These are phyloP conservation scores for Backusella sp. DNA, from an alignment of 192 early-diverging fungal species.

Conservation along the genomic window DNA sequence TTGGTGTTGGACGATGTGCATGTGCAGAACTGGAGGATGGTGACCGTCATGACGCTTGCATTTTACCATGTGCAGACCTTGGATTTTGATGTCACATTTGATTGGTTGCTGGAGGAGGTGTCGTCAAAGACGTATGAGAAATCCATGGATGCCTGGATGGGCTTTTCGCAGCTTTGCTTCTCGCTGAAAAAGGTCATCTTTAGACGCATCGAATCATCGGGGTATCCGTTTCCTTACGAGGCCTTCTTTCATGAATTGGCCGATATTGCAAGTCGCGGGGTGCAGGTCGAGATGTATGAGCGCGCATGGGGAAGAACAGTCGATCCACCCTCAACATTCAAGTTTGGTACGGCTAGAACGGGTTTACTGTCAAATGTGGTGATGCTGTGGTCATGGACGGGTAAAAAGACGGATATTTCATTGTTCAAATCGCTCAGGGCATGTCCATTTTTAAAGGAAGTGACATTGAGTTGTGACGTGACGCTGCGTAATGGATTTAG, in stretches of 20 bases:
- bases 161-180: conserved; percentile 8
- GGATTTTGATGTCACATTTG: conserved; percentile 16
- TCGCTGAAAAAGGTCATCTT: conserved; percentile 1
- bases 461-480: conserved; percentile 1
- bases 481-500: not conserved
- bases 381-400: conserved; percentile 8
- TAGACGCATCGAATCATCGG: not conserved
- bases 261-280: not conserved
- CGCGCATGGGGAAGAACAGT: not conserved
- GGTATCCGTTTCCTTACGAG: conserved; percentile 2
- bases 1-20: not conserved
- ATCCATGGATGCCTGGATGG: conserved; percentile 16
- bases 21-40: conserved; percentile 5
- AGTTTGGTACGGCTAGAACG: not conserved
- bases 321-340: conserved; percentile 2
- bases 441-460: not conserved
- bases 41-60: conserved; percentile 3
- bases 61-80: conserved; percentile 10
- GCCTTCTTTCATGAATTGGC: conserved; percentile 8
- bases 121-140: not conserved
- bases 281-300: conserved; percentile 1
- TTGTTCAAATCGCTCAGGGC: not conserved
- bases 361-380: not conserved
- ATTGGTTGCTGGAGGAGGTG: conserved; percentile 2
- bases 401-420: conserved; percentile 7